These are phyloP conservation scores for Aspergillus calidoustus DNA, from an alignment of 2,329 filamentous ascomycete genomes.

Conservation along the genomic window DNA sequence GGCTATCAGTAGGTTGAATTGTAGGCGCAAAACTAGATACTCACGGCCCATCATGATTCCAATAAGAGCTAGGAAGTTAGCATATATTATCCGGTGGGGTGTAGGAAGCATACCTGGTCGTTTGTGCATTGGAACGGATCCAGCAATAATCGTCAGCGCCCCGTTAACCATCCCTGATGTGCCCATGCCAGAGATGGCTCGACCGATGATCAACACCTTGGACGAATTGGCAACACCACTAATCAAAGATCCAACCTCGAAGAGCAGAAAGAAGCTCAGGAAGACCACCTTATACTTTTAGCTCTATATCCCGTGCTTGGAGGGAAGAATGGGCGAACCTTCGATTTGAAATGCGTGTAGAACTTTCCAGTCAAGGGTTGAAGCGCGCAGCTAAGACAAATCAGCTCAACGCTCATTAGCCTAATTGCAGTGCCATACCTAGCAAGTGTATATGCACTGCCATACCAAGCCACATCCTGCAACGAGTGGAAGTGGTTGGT, in stretches of 20 bases:
- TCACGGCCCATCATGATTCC: slow-evolving; percentile 24
- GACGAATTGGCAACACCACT: slow-evolving; percentile 18
- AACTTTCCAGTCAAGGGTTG: slow-evolving; percentile 15
- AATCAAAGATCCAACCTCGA: slow-evolving; percentile 34
- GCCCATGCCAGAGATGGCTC: slow-evolving; percentile 17
- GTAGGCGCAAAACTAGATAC: neutral
- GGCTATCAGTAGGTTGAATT: neutral
- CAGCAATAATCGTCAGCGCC: slow-evolving; percentile 17
- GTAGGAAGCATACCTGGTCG: slow-evolving; percentile 3
- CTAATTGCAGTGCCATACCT: slow-evolving; percentile 22
- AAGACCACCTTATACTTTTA: slow-evolving; percentile 27
- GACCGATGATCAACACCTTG: slow-evolving; percentile 17
- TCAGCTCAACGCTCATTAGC: neutral
- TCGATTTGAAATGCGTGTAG: slow-evolving; percentile 18
- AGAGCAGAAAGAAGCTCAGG: slow-evolving; percentile 33
- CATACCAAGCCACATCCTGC: slow-evolving; percentile 44
- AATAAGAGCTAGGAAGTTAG: slow-evolving; percentile 7
- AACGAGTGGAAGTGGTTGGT: slow-evolving; percentile 47
- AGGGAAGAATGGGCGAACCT: neutral
- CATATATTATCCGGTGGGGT: neutral
- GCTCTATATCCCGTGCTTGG: neutral
- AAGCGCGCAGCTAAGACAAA: slow-evolving; percentile 7
- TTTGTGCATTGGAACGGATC: slow-evolving; percentile 10
- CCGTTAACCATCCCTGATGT: slow-evolving; percentile 18
- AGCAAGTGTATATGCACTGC: slow-evolving; percentile 48